These are phyloP conservation scores for Penicillium verhagenii DNA, from an alignment of 495 filamentous ascomycete genomes.

Conservation along the genomic window DNA sequence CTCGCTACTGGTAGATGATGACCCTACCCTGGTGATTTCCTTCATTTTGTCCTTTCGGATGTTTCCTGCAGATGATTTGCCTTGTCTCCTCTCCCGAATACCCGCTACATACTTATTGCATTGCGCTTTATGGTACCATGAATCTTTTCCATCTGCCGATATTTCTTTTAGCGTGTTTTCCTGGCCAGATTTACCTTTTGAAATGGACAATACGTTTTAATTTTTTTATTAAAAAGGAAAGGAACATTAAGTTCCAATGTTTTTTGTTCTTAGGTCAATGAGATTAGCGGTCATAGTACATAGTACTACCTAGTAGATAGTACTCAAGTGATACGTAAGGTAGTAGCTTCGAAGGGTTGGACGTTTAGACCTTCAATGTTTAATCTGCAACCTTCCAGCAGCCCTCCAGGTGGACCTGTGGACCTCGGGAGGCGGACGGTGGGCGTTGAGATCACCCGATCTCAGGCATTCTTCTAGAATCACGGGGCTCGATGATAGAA, in stretches of 20 bases:
- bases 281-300: too few relatives aligned
- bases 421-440: too few relatives aligned
- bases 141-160: conserved; percentile 19
- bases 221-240: too few relatives aligned
- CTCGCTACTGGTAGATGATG: conserved; percentile 44
- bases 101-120: conserved; percentile 27
- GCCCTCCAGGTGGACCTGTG: too few relatives aligned
- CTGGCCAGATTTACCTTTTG: conserved; percentile 2
- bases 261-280: too few relatives aligned
- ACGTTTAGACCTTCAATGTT: too few relatives aligned
- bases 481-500: conserved; percentile 9
- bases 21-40: conserved; percentile 2
- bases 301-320: too few relatives aligned
- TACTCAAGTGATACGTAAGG: too few relatives aligned
- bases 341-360: too few relatives aligned
- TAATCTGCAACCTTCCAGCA: too few relatives aligned
- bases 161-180: conserved; percentile 17
- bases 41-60: conserved; percentile 1
- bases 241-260: too few relatives aligned
- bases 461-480: conserved; percentile 45
- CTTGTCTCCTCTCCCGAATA: conserved; percentile 20
- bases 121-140: conserved; percentile 25
- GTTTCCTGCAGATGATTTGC: conserved; percentile 15
- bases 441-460: conserved; percentile 56
- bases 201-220: conserved; percentile 2